Percentiles rank a stretch among this genome's conserved stretches.
Conservation (phyloP, 768 basidiomycete species). For the Glaciozyma antarctica region DNA sequence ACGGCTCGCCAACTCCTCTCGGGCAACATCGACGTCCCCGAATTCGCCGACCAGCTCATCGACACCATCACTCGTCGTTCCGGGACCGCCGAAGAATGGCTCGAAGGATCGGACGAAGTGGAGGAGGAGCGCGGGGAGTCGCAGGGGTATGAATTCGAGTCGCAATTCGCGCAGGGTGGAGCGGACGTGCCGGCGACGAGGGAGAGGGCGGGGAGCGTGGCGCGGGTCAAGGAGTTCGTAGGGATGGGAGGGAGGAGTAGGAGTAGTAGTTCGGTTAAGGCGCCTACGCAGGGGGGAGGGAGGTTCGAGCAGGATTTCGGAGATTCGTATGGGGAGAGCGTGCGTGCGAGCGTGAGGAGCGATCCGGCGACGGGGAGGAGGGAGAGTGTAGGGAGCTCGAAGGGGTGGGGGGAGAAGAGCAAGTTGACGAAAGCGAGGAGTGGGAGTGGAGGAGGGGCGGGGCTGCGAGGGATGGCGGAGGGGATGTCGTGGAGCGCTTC, state of each 20-base stretch:
- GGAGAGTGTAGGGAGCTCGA: too few relatives aligned
- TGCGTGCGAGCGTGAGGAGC: not conserved
- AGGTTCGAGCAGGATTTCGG: constrained; percentile 10
- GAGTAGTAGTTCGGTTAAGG: not conserved
- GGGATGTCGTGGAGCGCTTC: not conserved
- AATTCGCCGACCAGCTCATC: constrained; percentile 68
- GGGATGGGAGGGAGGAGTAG: constrained; percentile 5
- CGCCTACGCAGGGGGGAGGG: not conserved
- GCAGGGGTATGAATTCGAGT: constrained; percentile 23
- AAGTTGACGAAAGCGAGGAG: not conserved
- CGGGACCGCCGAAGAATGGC: constrained; percentile 37
- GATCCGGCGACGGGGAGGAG: not conserved
- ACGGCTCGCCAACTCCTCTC: constrained; percentile 69
- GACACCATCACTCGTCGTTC: constrained; percentile 64
- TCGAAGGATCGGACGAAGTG: not conserved
- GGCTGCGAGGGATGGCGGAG: not conserved
- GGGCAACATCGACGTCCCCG: constrained; percentile 61
- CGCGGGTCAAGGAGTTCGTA: not conserved
- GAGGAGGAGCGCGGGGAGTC: constrained; percentile 2
- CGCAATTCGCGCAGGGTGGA: constrained; percentile 14
- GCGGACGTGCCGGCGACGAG: not conserved
- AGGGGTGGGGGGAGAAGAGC: not conserved
- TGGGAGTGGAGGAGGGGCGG: not conserved
- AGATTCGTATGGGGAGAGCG: not conserved
- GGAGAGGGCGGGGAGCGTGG: not conserved